These are phyloP conservation scores for Pleurotus platypus DNA, from an alignment of 768 basidiomycete species.

Conservation along the genomic window DNA sequence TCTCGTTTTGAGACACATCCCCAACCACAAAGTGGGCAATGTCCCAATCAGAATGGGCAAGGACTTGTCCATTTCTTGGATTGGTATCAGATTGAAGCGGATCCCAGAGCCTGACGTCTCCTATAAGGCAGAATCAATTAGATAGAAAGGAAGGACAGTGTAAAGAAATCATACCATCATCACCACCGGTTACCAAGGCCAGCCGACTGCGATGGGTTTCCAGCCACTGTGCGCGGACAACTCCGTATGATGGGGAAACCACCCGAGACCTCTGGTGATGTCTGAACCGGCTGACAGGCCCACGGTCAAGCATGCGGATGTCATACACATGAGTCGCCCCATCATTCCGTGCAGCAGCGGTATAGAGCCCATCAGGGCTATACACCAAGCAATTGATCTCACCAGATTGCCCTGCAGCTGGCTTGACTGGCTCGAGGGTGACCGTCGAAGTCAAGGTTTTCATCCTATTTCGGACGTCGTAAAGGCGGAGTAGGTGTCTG, in stretches of 20 bases:
- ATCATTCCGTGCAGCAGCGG: conserved; percentile 59
- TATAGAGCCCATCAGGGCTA: conserved; percentile 58
- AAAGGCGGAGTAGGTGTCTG: conserved; percentile 42
- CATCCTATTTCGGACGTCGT: conserved; percentile 40
- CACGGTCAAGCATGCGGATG: conserved; percentile 43
- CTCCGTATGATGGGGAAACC: conserved; percentile 38
- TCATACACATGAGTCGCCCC: conserved; percentile 64
- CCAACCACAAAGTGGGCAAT: conserved; percentile 59
- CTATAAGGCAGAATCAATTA: conserved; percentile 26
- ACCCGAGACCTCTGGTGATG: conserved; percentile 29
- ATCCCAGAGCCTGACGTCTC: conserved; percentile 72
- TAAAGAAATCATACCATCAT: conserved; percentile 47
- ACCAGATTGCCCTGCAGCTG: conserved; percentile 19
- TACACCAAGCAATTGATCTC: conserved; percentile 50
- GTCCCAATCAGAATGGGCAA: conserved; percentile 55
- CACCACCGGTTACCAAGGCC: conserved; percentile 59
- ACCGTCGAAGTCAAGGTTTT: conserved; percentile 23
- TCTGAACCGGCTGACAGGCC: conserved; percentile 42
- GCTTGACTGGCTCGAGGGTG: conserved; percentile 30
- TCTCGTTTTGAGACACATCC: conserved; percentile 43
- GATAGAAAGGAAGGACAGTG: background rate
- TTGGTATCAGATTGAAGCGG: conserved; percentile 36
- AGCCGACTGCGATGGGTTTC: conserved; percentile 29
- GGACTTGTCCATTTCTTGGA: conserved; percentile 38
- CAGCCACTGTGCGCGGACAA: conserved; percentile 53